A percentile compares a stretch with the other conserved stretches of the same genome.
These are phyloP conservation scores for Drechslerella coelobrocha DNA, from an alignment of 2,329 filamentous ascomycete genomes.

Conservation along the genomic window DNA sequence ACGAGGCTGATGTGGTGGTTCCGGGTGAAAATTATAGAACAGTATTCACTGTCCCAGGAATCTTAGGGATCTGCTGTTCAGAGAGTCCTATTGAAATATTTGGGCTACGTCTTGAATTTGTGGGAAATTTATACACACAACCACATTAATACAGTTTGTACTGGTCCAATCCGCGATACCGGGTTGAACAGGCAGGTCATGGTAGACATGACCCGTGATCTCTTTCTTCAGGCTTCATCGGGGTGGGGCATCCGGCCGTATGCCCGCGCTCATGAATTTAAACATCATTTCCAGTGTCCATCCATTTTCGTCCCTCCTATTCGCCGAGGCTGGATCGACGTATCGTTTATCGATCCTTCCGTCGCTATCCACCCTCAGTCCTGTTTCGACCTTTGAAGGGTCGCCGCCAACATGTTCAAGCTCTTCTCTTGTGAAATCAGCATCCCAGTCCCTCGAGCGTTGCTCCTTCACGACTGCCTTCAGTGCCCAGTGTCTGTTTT, in stretches of 20 bases:
- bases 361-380: conserved; percentile 26
- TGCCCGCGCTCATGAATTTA: conserved; percentile 44
- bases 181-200: too few relatives aligned
- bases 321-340: conserved; percentile 26
- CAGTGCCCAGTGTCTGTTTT: conserved; percentile 40
- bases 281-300: conserved; percentile 47
- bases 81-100: too few relatives aligned
- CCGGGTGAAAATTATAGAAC: too few relatives aligned
- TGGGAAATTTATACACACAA: too few relatives aligned
- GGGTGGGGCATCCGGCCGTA: conserved; percentile 21
- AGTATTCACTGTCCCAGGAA: too few relatives aligned
- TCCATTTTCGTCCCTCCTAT: conserved; percentile 29
- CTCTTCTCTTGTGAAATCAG: conserved; percentile 47
- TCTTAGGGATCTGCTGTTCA: too few relatives aligned
- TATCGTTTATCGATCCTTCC: conserved; percentile 33
- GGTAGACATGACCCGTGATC: too few relatives aligned
- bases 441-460: conserved; percentile 40
- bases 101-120: too few relatives aligned
- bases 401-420: conserved; percentile 26
- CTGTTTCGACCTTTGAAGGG: conserved; percentile 34
- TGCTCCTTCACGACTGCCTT: conserved; percentile 42
- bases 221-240: too few relatives aligned
- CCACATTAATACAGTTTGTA: too few relatives aligned
- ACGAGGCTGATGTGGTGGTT: too few relatives aligned
- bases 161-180: too few relatives aligned